A percentile compares a stretch with the other conserved stretches of the same genome.
These are phyloP conservation scores for Cyberlindnera misumaiensis DNA, from an alignment of 805 yeast species.

Conservation along the genomic window DNA sequence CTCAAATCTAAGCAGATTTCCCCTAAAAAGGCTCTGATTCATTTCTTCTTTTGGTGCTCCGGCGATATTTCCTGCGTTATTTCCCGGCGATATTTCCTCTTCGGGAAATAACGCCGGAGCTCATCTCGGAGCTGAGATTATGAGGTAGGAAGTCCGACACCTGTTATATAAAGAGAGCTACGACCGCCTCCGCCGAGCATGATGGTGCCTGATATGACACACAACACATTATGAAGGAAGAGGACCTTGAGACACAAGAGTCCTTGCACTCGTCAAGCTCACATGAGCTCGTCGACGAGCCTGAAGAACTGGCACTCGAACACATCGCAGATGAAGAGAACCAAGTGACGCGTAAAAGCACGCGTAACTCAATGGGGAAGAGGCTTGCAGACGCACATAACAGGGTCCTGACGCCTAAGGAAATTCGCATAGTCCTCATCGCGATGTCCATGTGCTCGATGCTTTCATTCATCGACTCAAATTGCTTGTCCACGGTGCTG, in stretches of 20 bases:
- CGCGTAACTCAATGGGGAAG: constrained; percentile 7
- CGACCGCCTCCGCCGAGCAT: too few species aligned
- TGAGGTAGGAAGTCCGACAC: too few species aligned
- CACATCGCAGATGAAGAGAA: neutral
- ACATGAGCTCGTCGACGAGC: neutral
- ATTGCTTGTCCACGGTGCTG: constrained; percentile 16
- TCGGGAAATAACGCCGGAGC: too few species aligned
- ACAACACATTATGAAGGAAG: neutral
- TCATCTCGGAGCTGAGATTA: too few species aligned
- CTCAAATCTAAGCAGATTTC: too few species aligned
- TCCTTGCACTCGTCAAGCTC: neutral
- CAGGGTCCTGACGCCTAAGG: constrained; percentile 5
- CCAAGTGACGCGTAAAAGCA: neutral
- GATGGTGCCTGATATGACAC: too few species aligned
- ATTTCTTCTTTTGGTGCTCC: too few species aligned
- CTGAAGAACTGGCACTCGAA: neutral
- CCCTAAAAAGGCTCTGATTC: too few species aligned
- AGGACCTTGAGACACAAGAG: neutral
- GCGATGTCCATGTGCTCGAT: constrained; percentile 16
- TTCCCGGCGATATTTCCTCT: too few species aligned
- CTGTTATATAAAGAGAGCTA: too few species aligned
- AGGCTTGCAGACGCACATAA: constrained; percentile 17
- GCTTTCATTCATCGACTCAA: constrained; percentile 16
- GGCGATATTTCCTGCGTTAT: too few species aligned
- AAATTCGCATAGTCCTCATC: constrained; percentile 9